Evolutionary conservation across 2,329 filamentous ascomycete species (phyloP).

Genomic region (Echinosphaeria canescens): DNA sequence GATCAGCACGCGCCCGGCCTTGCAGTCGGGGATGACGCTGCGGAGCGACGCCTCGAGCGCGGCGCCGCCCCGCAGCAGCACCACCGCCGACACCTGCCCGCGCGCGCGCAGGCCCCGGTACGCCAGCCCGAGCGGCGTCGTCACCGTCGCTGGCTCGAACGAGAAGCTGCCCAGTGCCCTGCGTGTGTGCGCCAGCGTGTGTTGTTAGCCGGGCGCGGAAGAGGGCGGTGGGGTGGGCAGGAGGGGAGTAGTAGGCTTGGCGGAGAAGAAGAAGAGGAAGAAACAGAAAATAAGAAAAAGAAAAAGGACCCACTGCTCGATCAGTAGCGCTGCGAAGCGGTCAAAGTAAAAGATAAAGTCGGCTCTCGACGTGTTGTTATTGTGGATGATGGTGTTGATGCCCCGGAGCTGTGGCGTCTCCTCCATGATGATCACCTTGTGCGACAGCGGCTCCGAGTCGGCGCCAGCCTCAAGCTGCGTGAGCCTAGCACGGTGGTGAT

Average conservation of each 20-base stretch:
- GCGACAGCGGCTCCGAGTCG: constrained; percentile 49
- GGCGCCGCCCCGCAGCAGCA: constrained; percentile 74
- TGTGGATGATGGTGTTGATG: constrained; percentile 80
- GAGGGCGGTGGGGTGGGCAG: too few species aligned
- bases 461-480: constrained; percentile 52
- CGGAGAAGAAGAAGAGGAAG: too few species aligned
- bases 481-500: constrained; percentile 60
- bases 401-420: constrained; percentile 63
- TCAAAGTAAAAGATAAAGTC: constrained; percentile 99
- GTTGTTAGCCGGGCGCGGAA: too few species aligned
- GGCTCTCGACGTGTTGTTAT: constrained; percentile 57
- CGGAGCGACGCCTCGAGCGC: constrained; percentile 75
- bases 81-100: constrained; percentile 65
- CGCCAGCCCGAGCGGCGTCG: constrained; percentile 45
- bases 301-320: constrained; percentile 40
- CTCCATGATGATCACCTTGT: constrained; percentile 52
- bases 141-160: constrained; percentile 40
- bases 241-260: too few species aligned
- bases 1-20: constrained; percentile 73
- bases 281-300: background rate
- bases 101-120: constrained; percentile 53
- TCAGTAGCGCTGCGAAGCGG: constrained; percentile 59
- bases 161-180: constrained; percentile 59
- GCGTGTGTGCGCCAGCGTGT: too few species aligned
- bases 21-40: constrained; percentile 81